phyloP scores from a whole-genome alignment of 192 early-diverging fungal species.

The Podila epigama region DNA sequence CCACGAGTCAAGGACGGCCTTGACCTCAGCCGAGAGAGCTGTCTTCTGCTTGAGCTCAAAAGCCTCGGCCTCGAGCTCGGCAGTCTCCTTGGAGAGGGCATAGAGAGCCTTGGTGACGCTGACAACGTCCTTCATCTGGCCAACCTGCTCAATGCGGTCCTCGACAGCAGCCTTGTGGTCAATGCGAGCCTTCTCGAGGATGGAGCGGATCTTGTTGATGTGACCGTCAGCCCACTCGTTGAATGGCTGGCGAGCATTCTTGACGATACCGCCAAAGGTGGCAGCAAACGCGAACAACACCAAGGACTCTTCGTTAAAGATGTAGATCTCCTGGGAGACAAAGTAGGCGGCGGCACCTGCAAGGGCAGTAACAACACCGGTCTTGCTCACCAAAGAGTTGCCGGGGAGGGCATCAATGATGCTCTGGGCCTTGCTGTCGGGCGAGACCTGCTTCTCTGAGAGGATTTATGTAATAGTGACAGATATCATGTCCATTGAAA shows the following conservation, averaged over 20 bases:
- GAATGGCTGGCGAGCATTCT: constrained; percentile 82
- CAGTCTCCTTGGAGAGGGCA: constrained; percentile 94
- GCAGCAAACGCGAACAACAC: constrained; percentile 83
- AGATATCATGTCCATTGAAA: too few species aligned
- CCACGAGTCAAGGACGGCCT: constrained; percentile 93
- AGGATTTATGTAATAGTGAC: background rate
- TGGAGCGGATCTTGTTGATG: constrained; percentile 78
- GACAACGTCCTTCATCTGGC: constrained; percentile 92
- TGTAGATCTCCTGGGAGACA: constrained; percentile 98
- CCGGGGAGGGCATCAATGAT: constrained; percentile 95
- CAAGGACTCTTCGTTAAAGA: constrained; percentile 93
- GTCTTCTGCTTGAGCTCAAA: constrained; percentile 95
- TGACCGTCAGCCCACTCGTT: constrained; percentile 76
- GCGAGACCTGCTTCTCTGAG: constrained; percentile 59
- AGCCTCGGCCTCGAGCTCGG: constrained; percentile 91
- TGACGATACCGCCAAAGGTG: constrained; percentile 81
- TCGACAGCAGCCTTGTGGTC: constrained; percentile 93
- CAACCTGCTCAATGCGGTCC: constrained; percentile 89
- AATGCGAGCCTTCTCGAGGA: constrained; percentile 83
- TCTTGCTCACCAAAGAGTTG: constrained; percentile 86
- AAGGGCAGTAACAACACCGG: constrained; percentile 82
- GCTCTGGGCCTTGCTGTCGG: constrained; percentile 86
- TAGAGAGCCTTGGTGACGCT: constrained; percentile 93
- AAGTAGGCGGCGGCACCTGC: constrained; percentile 86
- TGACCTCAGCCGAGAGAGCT: constrained; percentile 80